Evolutionary conservation across 192 early-diverging fungal genomes (phyloP), one percentile per base, ranked within the genome.

Genomic region (Coemansia sp.): DNA sequence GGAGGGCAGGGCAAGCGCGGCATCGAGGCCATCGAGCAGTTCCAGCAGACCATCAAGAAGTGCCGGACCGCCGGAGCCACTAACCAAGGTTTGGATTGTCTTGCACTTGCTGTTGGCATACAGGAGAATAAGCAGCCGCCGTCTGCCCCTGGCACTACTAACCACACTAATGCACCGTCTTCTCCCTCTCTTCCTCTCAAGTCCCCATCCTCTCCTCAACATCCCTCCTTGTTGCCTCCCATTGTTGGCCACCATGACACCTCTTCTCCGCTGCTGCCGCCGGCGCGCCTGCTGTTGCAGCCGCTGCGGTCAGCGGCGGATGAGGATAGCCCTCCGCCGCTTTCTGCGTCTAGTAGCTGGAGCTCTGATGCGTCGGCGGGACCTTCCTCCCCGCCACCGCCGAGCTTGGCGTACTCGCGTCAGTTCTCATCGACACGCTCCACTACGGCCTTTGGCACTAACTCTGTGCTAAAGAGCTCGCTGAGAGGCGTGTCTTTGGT

Each of bases 1-100:
- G 25, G 36, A 14, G 59, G 36, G 31, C 16, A 36, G 43, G 65
- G 64, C 59, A 82, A 82, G 68, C 73, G 79, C 62, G 75, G 79
- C 31, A 59, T 76, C 62, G 71, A 70, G 26, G 79, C 75, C 6
- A 76, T 82, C 68, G 79, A 82, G 47, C 67, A 76, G 70, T 66
- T 82, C 68, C 72, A 82, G 50, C 63, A 77, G 18, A 82, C 79
- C 23, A 68, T 76, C 68, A 82, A 76, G 66, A 76, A 76, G 35
- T 69, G 67, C 45, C 79, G 75, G 58, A 70, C 74, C 26, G 53
- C 61, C 71, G 71, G 69, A 28, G 48, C 48, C 36, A 60, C 66
- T 59, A 82, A 64, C 61, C 73, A 82, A 82, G 79, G 79, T 82
- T 82, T 82, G 79, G 74, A 82, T 76, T 82, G 79, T 76, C 75